Evolutionary conservation across 768 basidiomycete genomes (phyloP), one percentile per base, ranked within the genome.

Genomic region (Kwoniella europaea): DNA sequence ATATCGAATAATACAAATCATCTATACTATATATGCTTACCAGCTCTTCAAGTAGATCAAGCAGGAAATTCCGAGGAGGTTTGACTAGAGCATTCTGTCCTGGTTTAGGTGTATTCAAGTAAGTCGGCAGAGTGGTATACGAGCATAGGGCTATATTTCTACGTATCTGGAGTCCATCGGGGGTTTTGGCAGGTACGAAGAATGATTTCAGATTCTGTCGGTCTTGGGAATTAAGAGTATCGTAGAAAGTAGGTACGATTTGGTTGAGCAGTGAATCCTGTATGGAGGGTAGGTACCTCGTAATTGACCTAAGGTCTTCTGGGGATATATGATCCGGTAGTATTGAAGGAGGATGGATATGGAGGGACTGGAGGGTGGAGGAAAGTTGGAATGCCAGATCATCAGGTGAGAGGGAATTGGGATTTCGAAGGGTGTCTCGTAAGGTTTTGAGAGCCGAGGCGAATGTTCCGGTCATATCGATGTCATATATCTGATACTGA

Each of bases 161-260:
- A 13, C 52, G 29, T 18, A 62, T 4, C 15, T 10, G 9, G 15
- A 74, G 53, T 10, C 52, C 58, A 27, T 67, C 71, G 58, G 2
- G 1, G 2, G 20, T 10, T 46, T 24, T 68, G 10, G 69, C 44
- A 9, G 69, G 71, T 35, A 68, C 70, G 52, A 94, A 93, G 81
- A 90, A 93, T 70, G 90, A 89, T 52, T 89, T 86, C 1, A 89
- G 74, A 18, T 93, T 63, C 13, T 82, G 82, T 12, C 85, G 83
- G 5, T 52, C 82, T 68, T 90, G 87, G 20, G 10, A 16, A n/a
- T 83, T 80, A 52, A 94, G 85, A 3, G 80, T 68, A 1, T 84
- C 75, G 50, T 88, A 87, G 92, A 93, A 96, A 43, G 88, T 87
- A 0, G 92, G 91, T 3, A 89, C 79, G 61, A 92, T 85, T 71